Conservation (phyloP, 768 basidiomycete genomes). For the Pholiota microspora region DNA sequence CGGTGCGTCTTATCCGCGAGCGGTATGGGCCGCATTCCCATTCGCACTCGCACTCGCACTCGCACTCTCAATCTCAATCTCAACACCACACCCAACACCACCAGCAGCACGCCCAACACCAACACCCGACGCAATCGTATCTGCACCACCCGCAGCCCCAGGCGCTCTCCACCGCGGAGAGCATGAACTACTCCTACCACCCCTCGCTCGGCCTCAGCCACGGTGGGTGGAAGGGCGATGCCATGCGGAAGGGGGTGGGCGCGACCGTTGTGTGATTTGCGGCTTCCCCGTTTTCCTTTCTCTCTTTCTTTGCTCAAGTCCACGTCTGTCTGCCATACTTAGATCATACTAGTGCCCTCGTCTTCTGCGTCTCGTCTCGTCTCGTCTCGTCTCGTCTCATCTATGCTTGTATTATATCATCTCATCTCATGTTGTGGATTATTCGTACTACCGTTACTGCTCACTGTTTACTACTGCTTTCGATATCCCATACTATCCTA, state of each 20-base stretch:
- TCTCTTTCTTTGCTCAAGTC: background rate
- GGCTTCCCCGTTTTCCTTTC: slow-evolving; percentile 3
- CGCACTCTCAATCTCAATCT: too few relatives aligned
- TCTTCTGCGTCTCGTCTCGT: background rate
- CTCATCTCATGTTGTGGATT: slow-evolving; percentile 1
- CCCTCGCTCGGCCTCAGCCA: slow-evolving; percentile 36
- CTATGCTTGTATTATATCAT: slow-evolving; percentile 7
- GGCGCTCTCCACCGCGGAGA: slow-evolving; percentile 25
- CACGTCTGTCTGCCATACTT: slow-evolving; percentile 1
- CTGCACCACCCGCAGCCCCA: slow-evolving; percentile 42
- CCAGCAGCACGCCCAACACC: too few relatives aligned
- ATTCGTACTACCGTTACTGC: background rate
- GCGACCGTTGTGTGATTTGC: slow-evolving; percentile 32
- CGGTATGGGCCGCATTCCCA: slow-evolving; percentile 29
- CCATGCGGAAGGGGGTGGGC: slow-evolving; percentile 40
- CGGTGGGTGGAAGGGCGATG: slow-evolving; percentile 42
- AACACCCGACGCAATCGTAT: too few relatives aligned
- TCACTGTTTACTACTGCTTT: background rate
- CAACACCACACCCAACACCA: too few relatives aligned
- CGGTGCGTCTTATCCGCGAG: slow-evolving; percentile 28
- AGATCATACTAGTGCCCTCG: background rate
- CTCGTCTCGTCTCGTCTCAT: background rate
- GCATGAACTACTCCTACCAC: slow-evolving; percentile 46
- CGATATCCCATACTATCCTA: too few relatives aligned
- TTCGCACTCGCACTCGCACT: slow-evolving; percentile 25